Percentiles rank a stretch among this genome's conserved stretches.
Evolutionary conservation across 371 early-diverging fungal genomes (phyloP).

Genomic region (Zancudomyces culisetae): DNA sequence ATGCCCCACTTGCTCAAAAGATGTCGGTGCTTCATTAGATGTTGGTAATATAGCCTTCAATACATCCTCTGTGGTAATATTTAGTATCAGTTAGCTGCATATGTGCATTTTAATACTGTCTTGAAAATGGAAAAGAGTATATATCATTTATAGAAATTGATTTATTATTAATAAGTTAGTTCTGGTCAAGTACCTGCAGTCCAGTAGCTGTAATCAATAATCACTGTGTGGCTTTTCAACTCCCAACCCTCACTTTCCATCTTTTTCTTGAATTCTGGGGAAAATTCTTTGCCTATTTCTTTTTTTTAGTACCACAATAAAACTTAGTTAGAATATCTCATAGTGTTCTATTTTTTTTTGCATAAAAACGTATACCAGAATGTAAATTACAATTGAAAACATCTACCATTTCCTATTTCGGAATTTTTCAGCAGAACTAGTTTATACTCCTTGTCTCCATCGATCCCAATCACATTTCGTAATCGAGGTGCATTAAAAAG

Average conservation of each 20-base stretch:
- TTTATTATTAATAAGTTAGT: too few relatives aligned
- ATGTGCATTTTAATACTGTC: too few relatives aligned
- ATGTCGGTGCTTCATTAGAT: constrained; percentile 57
- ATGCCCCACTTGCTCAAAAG: constrained; percentile 90
- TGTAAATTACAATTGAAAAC: too few relatives aligned
- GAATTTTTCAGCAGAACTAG: constrained; percentile 42
- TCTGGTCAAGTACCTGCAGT: constrained; percentile 23
- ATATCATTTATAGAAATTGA: too few relatives aligned
- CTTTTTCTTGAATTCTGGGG: constrained; percentile 22
- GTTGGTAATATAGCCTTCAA: constrained; percentile 79
- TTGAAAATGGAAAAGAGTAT: too few relatives aligned
- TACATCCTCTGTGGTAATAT: constrained; percentile 48
- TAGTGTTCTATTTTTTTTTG: too few relatives aligned
- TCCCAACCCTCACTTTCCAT: constrained; percentile 30
- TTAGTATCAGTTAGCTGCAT: too few relatives aligned
- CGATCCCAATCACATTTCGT: constrained; percentile 44
- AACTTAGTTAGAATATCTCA: too few relatives aligned
- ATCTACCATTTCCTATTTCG: too few relatives aligned
- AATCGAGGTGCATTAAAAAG: constrained; percentile 48
- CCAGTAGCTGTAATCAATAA: constrained; percentile 58
- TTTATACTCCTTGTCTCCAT: constrained; percentile 31
- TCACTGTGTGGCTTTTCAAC: constrained; percentile 29
- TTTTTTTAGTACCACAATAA: too few relatives aligned
- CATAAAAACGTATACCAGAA: too few relatives aligned
- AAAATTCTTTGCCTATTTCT: too few relatives aligned